Evolutionary conservation across 371 early-diverging fungal genomes (phyloP), one percentile per base, ranked within the genome.

Genomic region (Mucor sp.): DNA sequence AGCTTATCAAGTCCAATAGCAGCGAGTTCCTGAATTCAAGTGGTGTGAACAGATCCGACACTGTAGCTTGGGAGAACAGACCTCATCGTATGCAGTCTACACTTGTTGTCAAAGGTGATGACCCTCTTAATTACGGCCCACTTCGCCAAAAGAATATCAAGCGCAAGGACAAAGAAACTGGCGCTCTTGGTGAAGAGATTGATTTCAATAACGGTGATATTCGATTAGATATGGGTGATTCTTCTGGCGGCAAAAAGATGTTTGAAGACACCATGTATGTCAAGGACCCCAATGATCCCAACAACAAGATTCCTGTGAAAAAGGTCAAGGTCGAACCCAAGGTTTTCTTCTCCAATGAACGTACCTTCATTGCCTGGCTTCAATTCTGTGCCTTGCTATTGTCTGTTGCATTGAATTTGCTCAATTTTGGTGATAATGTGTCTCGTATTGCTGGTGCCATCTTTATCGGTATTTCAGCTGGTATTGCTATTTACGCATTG

Each of bases 261-360:
- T 61, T 67, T 43, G 61, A 57, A 50, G 68, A 50, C 9, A 19
- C 70, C 50, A 70, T 70, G 63, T 55, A 43, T n/a, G 59, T 71
- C 4, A 63, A 69, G 21, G 67, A 74, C 37, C 67, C 70, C 0
- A 65, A 71, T 28, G 58, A 76, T 55, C 70, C 72, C 27, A 68
- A 70, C 19, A 33, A 48, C 35, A 48, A 65, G 14, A 67, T 75
- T 43, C 69, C 76, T 17, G 88, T 90, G 3, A 86, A 92, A 3
- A 93, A 95, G 9, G 92, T 95, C 57, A 90, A 98, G 25, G 91
- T 99, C 2, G 99, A 99, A 72, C 99, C 99, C 61, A 99, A 99
- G 82, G 99, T 98, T 23, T 99, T 93, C 80, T 99, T 99, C 84
- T 99, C 99, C 57, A 99, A 99, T 74, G 99, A 99, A 85, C 89